These are phyloP conservation scores for Taxawa tesnikishii DNA, from an alignment of 2,329 filamentous ascomycete genomes.

Conservation along the genomic window DNA sequence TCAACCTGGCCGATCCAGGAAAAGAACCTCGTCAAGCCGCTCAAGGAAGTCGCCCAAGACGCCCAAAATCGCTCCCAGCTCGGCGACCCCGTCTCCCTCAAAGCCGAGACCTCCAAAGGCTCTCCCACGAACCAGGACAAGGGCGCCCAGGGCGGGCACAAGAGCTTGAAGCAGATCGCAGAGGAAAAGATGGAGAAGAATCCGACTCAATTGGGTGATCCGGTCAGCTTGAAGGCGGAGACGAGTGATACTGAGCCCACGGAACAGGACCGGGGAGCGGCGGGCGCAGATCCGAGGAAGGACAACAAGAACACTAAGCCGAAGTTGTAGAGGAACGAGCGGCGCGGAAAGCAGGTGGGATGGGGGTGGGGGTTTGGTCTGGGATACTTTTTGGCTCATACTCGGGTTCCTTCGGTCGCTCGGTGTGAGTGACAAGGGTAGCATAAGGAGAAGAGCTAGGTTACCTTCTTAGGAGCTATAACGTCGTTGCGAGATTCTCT, in stretches of 20 bases:
- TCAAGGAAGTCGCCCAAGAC: no score
- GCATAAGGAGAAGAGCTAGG: no score
- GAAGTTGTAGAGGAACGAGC: slow-evolving; percentile 15
- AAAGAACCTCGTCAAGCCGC: no score
- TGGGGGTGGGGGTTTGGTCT: no score
- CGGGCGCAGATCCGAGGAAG: slow-evolving; percentile 9
- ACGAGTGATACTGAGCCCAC: slow-evolving; percentile 17
- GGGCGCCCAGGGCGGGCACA: slow-evolving; percentile 3
- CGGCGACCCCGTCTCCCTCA: slow-evolving; percentile 23
- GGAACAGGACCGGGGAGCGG: slow-evolving; percentile 18
- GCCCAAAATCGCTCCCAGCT: slow-evolving; percentile 19
- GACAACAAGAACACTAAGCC: slow-evolving; percentile 16
- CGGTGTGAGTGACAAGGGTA: no score
- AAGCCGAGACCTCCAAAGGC: slow-evolving; percentile 21
- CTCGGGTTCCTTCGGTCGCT: no score
- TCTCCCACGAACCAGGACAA: slow-evolving; percentile 15
- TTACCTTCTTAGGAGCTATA: no score
- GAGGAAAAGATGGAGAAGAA: slow-evolving; percentile 16
- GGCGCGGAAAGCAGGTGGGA: neutral
- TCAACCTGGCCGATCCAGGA: neutral
- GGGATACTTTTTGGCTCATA: no score
- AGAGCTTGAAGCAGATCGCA: slow-evolving; percentile 14
- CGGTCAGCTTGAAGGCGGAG: slow-evolving; percentile 17
- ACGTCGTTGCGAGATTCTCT: no score
- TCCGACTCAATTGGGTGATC: slow-evolving; percentile 15